Conservation (phyloP, 768 basidiomycete genomes). For the Clitopilus passeckerianus region DNA sequence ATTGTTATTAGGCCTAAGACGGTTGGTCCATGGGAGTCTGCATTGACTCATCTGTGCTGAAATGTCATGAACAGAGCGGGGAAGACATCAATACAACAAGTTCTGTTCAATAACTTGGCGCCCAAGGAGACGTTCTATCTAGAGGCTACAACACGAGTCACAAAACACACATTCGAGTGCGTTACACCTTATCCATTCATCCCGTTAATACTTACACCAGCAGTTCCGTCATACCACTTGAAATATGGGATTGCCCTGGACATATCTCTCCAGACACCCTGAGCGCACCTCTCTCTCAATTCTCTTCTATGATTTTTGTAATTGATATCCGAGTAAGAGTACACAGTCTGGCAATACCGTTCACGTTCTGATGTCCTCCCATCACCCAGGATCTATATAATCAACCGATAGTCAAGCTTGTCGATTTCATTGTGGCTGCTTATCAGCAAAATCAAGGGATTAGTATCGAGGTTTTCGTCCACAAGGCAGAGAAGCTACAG, state of each 20-base stretch:
- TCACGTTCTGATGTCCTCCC: background rate
- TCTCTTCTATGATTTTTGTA: slow-evolving; percentile 86
- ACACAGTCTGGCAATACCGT: background rate
- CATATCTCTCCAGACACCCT: slow-evolving; percentile 79
- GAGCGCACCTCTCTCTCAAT: slow-evolving; percentile 67
- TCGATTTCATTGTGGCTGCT: slow-evolving; percentile 76
- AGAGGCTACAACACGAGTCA: slow-evolving; percentile 77
- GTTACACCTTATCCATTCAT: slow-evolving; percentile 19
- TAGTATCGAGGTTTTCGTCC: slow-evolving; percentile 88
- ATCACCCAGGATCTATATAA: slow-evolving; percentile 70
- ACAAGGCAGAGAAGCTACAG: slow-evolving; percentile 88
- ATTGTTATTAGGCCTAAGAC: slow-evolving; percentile 66
- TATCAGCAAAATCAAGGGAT: slow-evolving; percentile 72
- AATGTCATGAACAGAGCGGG: slow-evolving; percentile 58
- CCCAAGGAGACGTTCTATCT: slow-evolving; percentile 88
- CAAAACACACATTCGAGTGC: slow-evolving; percentile 77
- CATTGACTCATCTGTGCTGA: background rate
- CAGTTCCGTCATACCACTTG: slow-evolving; percentile 88
- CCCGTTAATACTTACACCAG: slow-evolving; percentile 2
- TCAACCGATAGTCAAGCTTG: slow-evolving; percentile 76
- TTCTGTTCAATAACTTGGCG: slow-evolving; percentile 81
- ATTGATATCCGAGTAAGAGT: slow-evolving; percentile 84
- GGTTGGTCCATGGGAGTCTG: slow-evolving; percentile 27
- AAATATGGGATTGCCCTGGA: slow-evolving; percentile 95
- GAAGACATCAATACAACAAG: slow-evolving; percentile 88